These are phyloP conservation scores for Candida xyloterini DNA, from an alignment of 805 yeast species.

Conservation along the genomic window DNA sequence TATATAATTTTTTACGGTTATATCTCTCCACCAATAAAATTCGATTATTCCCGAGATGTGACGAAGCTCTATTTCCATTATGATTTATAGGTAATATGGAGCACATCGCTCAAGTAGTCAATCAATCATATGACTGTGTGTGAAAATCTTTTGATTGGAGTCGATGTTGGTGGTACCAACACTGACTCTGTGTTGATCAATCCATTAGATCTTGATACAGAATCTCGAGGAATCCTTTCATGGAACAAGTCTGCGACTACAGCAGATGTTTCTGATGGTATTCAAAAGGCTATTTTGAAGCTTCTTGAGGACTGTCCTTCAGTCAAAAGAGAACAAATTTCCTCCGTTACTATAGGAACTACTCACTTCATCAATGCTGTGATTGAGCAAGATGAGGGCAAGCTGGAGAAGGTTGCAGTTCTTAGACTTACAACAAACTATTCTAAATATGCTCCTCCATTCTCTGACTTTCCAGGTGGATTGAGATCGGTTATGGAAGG, in stretches of 20 bases:
- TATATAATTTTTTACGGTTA: not conserved
- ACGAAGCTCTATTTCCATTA: not conserved
- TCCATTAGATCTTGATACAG: conserved; percentile 27
- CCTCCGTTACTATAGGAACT: conserved; percentile 9
- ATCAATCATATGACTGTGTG: not conserved
- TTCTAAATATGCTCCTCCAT: conserved; percentile 5
- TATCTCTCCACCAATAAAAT: not conserved
- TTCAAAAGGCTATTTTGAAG: conserved; percentile 33
- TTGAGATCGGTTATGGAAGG: conserved; percentile 5
- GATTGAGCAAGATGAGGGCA: conserved; percentile 3
- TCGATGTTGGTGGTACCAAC: conserved; percentile 53
- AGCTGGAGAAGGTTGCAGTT: conserved; percentile 8
- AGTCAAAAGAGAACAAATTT: conserved; percentile 7
- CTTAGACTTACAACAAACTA: conserved; percentile 1
- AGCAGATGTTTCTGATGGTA: conserved; percentile 42
- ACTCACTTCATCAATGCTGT: conserved; percentile 11
- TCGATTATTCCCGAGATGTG: not conserved
- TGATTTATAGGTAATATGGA: not conserved
- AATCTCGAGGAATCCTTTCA: conserved; percentile 35
- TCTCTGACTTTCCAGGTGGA: conserved; percentile 7
- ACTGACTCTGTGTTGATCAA: conserved; percentile 46
- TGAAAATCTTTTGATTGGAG: conserved; percentile 34
- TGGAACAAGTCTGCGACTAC: conserved; percentile 48
- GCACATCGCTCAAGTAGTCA: not conserved
- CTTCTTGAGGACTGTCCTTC: conserved; percentile 28